Evolutionary conservation across 78 protist species (phyloP), one percentile per base, ranked within the genome.

Genomic region (Dictyostelium brefeldianum): DNA sequence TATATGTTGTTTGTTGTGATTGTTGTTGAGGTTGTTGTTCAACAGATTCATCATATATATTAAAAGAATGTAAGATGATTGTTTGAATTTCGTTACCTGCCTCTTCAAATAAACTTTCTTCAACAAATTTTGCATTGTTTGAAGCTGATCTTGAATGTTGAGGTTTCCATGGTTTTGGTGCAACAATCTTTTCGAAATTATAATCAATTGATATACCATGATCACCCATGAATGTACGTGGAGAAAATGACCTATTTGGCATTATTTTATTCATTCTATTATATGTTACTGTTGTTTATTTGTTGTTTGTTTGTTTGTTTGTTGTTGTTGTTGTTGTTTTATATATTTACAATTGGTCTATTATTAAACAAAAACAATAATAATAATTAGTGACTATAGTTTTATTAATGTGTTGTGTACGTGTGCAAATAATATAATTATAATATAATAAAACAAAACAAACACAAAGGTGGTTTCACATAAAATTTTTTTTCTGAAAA

Each of bases 191-290:
- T 3, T 73, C 77, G 5, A 69, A 50, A 64, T 15, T 59, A 54
- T 48, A 59, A 50, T 74, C 83, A 27, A 87, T 65, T 43, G 29
- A 14, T 48, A 87, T 87, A 8, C 92, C 92, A 51, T 81, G 74
- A 54, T 87, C 92, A 20, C 92, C 92, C 92, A 87, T 87, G 65
- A 87, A 87, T 12, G 77, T 87, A 77, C 92, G 92, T 47, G 92
- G 92, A 27, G 92, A 87, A 65, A 87, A 87, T 9, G 92, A 75
- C 51, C 92, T 74, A 20, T 84, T 80, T 25, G 92, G 92, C 92
- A 87, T 87, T 87, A 87, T 77, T 77, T 87, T 87, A 29, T 87
- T 87, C 92, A 77, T 87, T 25, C 18, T 53, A 5, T 62, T 79
- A 67, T 67, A n/a, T 51, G 62, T 56, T 22, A n/a, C n/a, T n/a